Evolutionary conservation across 768 basidiomycete genomes (phyloP).

Genomic region (Mycena indigotica): DNA sequence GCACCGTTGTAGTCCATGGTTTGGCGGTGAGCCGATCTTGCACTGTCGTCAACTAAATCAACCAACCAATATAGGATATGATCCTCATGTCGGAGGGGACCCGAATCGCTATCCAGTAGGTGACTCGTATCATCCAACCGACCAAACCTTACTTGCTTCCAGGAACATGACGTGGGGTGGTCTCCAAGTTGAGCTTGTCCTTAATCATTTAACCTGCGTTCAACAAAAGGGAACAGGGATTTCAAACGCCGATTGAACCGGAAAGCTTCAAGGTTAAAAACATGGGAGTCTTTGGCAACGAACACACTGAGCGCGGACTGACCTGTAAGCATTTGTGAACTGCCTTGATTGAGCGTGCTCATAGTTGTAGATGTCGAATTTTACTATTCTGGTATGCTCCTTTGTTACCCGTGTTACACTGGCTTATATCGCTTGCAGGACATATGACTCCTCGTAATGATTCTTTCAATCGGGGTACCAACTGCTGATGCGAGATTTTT

Average conservation of each 20-base stretch:
- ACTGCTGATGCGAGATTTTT: conserved; percentile 5
- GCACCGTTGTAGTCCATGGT: conserved; percentile 68
- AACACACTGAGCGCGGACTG: conserved; percentile 65
- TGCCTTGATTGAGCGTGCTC: background rate
- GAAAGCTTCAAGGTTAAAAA: conserved; percentile 67
- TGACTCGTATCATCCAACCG: background rate
- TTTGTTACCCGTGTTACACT: background rate
- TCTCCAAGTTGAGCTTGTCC: conserved; percentile 43
- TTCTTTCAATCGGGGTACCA: conserved; percentile 2
- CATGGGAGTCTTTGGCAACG: conserved; percentile 62
- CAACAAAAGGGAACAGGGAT: conserved; percentile 40
- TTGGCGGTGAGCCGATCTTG: conserved; percentile 52
- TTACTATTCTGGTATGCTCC: conserved; percentile 28
- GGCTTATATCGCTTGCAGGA: conserved; percentile 37
- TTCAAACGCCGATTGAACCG: conserved; percentile 60
- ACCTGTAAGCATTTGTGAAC: conserved; percentile 55
- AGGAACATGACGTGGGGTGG: conserved; percentile 59
- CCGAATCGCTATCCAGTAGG: conserved; percentile 57
- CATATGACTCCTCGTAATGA: conserved; percentile 61
- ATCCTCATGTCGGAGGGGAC: conserved; percentile 49
- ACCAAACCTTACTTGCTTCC: too few species aligned
- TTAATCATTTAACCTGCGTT: background rate
- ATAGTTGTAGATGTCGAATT: conserved; percentile 52
- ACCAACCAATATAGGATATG: too few species aligned
- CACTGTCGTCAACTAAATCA: conserved; percentile 17